phyloP scores from a whole-genome alignment of 495 filamentous ascomycete species.

The Penicillium tannophilum region DNA sequence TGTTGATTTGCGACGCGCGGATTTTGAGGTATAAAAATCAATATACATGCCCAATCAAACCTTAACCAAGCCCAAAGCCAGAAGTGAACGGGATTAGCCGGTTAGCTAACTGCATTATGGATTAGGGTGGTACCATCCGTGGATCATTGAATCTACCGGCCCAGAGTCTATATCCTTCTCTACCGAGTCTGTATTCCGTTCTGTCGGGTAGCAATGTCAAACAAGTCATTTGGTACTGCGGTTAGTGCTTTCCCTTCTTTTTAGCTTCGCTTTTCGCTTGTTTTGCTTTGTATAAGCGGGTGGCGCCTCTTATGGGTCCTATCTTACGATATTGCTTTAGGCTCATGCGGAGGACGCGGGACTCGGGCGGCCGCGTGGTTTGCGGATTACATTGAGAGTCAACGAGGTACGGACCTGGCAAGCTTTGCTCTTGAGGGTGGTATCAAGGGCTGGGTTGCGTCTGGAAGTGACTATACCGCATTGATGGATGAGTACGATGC shows the following conservation, averaged over 20 bases:
- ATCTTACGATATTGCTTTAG: slow-evolving; percentile 35
- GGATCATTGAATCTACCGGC: slow-evolving; percentile 73
- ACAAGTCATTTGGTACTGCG: slow-evolving; percentile 68
- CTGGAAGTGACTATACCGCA: slow-evolving; percentile 55
- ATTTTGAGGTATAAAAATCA: slow-evolving; percentile 54
- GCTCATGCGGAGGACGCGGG: slow-evolving; percentile 64
- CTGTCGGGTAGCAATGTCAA: slow-evolving; percentile 50
- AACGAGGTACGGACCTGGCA: slow-evolving; percentile 47
- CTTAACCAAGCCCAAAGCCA: not conserved
- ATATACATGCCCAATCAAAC: not conserved
- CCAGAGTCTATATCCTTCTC: slow-evolving; percentile 61
- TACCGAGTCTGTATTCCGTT: slow-evolving; percentile 59
- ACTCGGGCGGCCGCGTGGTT: slow-evolving; percentile 67
- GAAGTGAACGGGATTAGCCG: not conserved
- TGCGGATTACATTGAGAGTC: slow-evolving; percentile 57
- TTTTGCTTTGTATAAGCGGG: not conserved
- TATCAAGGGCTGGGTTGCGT: slow-evolving; percentile 64
- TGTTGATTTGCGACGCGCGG: slow-evolving; percentile 63
- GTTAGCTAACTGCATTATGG: slow-evolving; percentile 20
- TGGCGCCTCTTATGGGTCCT: slow-evolving; percentile 2
- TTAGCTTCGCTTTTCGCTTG: not conserved
- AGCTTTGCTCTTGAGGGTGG: slow-evolving; percentile 62
- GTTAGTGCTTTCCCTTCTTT: slow-evolving; percentile 39
- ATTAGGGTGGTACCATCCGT: slow-evolving; percentile 67
- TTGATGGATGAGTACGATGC: slow-evolving; percentile 63